Evolutionary conservation across 139 green algal genomes (phyloP).

Genomic region (Micromonas commoda): DNA sequence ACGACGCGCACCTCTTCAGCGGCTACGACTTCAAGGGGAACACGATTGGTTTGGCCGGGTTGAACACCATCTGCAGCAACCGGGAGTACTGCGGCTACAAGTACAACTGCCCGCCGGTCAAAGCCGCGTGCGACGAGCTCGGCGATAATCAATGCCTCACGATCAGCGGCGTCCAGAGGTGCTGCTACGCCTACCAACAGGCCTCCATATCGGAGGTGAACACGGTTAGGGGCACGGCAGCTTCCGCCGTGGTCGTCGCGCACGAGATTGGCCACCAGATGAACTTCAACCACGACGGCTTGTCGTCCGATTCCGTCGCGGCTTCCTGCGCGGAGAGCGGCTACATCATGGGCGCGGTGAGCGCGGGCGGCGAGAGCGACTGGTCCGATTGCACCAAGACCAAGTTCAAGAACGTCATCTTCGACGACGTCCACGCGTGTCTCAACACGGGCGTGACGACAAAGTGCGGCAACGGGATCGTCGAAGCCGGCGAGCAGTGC

Average conservation of each 20-base stretch:
- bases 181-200: background rate
- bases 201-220: background rate
- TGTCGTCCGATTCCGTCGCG: background rate
- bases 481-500: slow-evolving; percentile 8
- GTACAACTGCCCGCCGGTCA: no score
- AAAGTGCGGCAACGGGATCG: slow-evolving; percentile 19
- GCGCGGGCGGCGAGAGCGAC: background rate
- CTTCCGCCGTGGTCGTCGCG: background rate
- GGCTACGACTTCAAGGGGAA: background rate
- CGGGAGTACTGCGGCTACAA: background rate
- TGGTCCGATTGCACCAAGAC: background rate
- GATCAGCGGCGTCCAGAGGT: background rate
- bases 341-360: background rate
- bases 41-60: background rate
- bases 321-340: background rate
- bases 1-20: background rate
- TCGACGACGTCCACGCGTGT: background rate
- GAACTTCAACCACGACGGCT: background rate
- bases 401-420: background rate
- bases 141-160: no score
- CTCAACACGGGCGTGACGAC: background rate
- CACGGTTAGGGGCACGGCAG: background rate
- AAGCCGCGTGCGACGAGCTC: no score
- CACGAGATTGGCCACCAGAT: slow-evolving; percentile 21
- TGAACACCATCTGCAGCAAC: background rate